These are phyloP conservation scores for Bryoerythrophyllum caledonicum DNA, from an alignment of 225 moss, liverwort and hornwort species.

Conservation along the genomic window DNA sequence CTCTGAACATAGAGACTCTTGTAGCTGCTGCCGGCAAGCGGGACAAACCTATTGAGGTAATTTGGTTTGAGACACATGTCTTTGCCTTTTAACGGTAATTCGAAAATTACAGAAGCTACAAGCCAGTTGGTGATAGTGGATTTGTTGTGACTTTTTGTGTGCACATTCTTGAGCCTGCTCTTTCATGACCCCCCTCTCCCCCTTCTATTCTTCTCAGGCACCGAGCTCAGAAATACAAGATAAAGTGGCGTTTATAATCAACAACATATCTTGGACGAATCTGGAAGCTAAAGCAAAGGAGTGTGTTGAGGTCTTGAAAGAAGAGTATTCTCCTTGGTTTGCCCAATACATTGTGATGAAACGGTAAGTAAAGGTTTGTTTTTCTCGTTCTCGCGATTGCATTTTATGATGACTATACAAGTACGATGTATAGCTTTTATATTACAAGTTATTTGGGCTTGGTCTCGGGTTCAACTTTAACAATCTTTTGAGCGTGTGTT, in stretches of 20 bases:
- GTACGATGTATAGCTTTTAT: conserved; percentile 7
- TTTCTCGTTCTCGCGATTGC: neutral
- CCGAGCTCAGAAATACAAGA: conserved; percentile 82
- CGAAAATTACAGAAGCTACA: neutral
- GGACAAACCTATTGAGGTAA: conserved; percentile 88
- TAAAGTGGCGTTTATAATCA: conserved; percentile 96
- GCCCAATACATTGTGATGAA: conserved; percentile 99
- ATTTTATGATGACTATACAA: neutral
- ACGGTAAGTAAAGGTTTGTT: conserved; percentile 53
- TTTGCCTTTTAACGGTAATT: neutral
- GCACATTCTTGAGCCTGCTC: neutral
- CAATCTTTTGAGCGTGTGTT: neutral
- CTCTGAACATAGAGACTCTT: conserved; percentile 93
- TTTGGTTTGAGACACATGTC: conserved; percentile 5
- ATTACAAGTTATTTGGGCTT: neutral
- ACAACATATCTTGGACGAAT: conserved; percentile 91
- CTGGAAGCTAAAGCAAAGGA: conserved; percentile 93
- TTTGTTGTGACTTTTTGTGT: neutral
- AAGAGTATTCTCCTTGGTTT: conserved; percentile 89
- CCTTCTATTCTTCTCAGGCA: conserved; percentile 47
- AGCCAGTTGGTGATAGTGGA: neutral
- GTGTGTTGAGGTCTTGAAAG: conserved; percentile 76
- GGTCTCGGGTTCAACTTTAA: conserved; percentile 3
- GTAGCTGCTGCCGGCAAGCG: conserved; percentile 93
- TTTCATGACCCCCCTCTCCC: neutral